These are phyloP conservation scores for Pyrus betulifolia DNA, from an alignment of 306 rosid species.

Conservation along the genomic window DNA sequence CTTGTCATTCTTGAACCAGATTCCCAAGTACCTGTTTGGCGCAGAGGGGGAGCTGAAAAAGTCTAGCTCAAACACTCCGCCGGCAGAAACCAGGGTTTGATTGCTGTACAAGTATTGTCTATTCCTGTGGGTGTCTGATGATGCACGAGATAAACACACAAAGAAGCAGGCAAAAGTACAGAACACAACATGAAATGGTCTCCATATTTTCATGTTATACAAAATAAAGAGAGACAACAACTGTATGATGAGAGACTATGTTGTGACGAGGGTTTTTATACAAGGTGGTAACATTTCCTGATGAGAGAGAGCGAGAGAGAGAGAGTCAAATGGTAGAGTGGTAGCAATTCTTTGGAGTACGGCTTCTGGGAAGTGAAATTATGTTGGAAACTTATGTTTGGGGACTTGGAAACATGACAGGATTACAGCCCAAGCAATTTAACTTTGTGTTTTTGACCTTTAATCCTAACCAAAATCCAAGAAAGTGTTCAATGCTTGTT, in stretches of 20 bases:
- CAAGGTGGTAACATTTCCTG: not conserved
- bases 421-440: not conserved
- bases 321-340: not conserved
- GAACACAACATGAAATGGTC: not conserved
- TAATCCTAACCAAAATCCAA: not conserved
- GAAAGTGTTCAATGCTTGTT: not conserved
- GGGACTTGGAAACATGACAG: not conserved
- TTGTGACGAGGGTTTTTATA: not conserved
- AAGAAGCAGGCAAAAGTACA: not conserved
- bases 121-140: constrained; percentile 1
- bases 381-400: not conserved
- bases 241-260: not conserved
- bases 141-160: not conserved
- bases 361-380: not conserved
- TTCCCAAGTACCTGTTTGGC: constrained; percentile 16
- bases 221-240: not conserved
- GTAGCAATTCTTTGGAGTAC: not conserved
- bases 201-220: not conserved
- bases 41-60: not conserved
- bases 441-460: not conserved
- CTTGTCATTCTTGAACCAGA: constrained; percentile 20
- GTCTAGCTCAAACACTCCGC: constrained; percentile 19
- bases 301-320: not conserved
- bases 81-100: constrained; percentile 14
- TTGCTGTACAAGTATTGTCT: not conserved